These are phyloP conservation scores for sweet orange (Citrus sinensis) DNA, from an alignment of 345 rosid genomes.

Conservation along the genomic window DVS_A1.0 CM039166.1:400001-400500, in stretches of 20 bases:
- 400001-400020: background rate
- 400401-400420: conserved; percentile 51
- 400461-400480: conserved; percentile 94
- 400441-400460: conserved; percentile 39
- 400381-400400: conserved; percentile 6
- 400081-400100: background rate
- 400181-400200: background rate
- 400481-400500: conserved; percentile 74
- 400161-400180: no score
- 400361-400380: background rate
- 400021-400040: background rate
- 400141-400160: no score
- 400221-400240: background rate
- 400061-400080: background rate
- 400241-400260: background rate
- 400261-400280: background rate
- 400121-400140: background rate
- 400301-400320: background rate
- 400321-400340: background rate
- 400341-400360: background rate
- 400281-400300: background rate
- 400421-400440: conserved; percentile 49
- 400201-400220: background rate
- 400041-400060: background rate
- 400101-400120: background rate